These are phyloP conservation scores for Ceriops zippeliana DNA, from an alignment of 345 rosid genomes.

Conservation along the genomic window DNA sequence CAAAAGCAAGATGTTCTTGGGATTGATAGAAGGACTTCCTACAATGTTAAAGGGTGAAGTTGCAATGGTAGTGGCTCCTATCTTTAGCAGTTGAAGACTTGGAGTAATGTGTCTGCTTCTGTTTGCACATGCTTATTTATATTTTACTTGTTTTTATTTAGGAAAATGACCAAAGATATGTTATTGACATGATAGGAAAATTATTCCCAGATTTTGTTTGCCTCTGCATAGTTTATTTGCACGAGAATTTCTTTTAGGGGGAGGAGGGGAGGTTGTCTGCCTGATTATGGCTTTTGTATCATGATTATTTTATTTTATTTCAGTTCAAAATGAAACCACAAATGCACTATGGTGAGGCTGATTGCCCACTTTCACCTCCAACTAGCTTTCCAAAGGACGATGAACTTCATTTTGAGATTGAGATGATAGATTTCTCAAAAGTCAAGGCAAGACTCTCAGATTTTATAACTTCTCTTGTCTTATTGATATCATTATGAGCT, in stretches of 20 bases:
- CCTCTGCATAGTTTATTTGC: no score
- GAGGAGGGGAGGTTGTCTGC: no score
- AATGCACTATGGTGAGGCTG: conserved; percentile 88
- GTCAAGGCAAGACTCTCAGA: conserved; percentile 59
- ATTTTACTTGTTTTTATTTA: background rate
- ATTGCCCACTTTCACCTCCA: conserved; percentile 74
- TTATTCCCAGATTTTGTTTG: no score
- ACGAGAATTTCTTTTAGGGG: no score
- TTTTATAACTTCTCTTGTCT: background rate
- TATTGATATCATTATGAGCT: background rate
- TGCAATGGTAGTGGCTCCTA: conserved; percentile 60
- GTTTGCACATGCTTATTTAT: background rate
- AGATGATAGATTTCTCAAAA: conserved; percentile 71
- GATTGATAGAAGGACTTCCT: conserved; percentile 86
- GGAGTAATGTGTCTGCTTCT: background rate
- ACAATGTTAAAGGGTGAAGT: conserved; percentile 95
- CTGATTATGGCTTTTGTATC: background rate
- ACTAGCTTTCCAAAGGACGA: conserved; percentile 73
- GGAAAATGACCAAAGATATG: no score
- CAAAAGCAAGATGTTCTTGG: conserved; percentile 83
- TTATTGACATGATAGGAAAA: no score
- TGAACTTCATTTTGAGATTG: conserved; percentile 97
- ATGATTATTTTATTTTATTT: conserved; percentile 9
- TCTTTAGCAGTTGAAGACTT: conserved; percentile 1
- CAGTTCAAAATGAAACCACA: conserved; percentile 96